These are phyloP conservation scores for Aspergillus asperescens DNA, from an alignment of 495 filamentous ascomycete species.

Conservation along the genomic window DNA sequence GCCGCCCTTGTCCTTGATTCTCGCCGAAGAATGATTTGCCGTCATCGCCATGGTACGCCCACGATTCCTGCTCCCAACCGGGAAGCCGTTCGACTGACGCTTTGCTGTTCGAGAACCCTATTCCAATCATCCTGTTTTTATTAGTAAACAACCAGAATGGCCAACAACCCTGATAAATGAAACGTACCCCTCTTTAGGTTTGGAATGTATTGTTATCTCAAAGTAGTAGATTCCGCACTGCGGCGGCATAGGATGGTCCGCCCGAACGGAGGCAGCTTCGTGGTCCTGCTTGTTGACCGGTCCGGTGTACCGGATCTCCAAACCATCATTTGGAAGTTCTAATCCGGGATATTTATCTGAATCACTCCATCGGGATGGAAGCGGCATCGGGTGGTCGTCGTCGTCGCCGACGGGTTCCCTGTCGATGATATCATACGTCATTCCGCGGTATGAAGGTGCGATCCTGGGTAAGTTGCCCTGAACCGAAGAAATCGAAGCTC, in stretches of 20 bases:
- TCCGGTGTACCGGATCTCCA: constrained; percentile 71
- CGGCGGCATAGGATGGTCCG: constrained; percentile 86
- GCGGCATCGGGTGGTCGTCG: constrained; percentile 54
- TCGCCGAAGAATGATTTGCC: constrained; percentile 75
- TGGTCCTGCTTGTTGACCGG: constrained; percentile 61
- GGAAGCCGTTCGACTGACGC: constrained; percentile 77
- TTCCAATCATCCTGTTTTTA: constrained; percentile 65
- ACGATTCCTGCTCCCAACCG: constrained; percentile 94
- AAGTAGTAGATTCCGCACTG: constrained; percentile 96
- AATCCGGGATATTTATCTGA: constrained; percentile 67
- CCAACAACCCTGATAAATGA: constrained; percentile 9
- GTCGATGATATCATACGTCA: constrained; percentile 84
- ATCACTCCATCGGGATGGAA: constrained; percentile 81
- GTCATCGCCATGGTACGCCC: constrained; percentile 97
- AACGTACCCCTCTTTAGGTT: constrained; percentile 80
- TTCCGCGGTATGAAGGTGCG: constrained; percentile 69
- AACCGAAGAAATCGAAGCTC: constrained; percentile 55
- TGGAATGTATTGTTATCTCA: constrained; percentile 81
- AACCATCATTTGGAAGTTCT: constrained; percentile 69
- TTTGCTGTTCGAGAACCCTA: constrained; percentile 76
- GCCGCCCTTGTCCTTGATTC: constrained; percentile 61
- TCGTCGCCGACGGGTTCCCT: constrained; percentile 55
- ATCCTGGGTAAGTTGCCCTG: constrained; percentile 60
- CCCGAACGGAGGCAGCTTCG: constrained; percentile 78
- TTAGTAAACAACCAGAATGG: neutral